Percentiles rank a stretch among this genome's conserved stretches.
Conservation (phyloP, 345 rosid genomes). For the Melaleuca quinquenervia region DNA sequence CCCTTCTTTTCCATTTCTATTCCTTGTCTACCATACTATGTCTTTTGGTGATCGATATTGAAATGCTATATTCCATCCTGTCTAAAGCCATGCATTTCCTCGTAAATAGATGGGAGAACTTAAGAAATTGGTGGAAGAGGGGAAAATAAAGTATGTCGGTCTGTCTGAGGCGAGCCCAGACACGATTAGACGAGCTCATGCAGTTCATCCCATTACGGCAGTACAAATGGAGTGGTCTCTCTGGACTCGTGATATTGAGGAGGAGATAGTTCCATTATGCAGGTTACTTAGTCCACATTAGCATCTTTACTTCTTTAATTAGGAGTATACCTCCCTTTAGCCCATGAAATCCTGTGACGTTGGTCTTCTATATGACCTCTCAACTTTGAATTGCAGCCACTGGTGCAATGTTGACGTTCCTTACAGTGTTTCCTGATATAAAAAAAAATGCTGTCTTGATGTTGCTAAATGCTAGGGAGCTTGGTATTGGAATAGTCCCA, state of each 20-base stretch:
- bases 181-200: slow-evolving; percentile 29
- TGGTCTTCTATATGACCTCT: not conserved
- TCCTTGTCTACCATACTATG: not conserved
- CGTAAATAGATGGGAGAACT: slow-evolving; percentile 23
- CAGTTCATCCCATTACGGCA: slow-evolving; percentile 35
- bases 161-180: slow-evolving; percentile 31
- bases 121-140: slow-evolving; percentile 27
- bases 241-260: slow-evolving; percentile 35
- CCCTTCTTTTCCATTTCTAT: not conserved
- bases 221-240: slow-evolving; percentile 33
- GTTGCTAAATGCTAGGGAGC: not conserved
- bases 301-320: not conserved
- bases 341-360: not conserved
- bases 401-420: not conserved
- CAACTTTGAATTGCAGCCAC: not conserved
- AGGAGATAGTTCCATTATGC: slow-evolving; percentile 38
- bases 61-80: not conserved
- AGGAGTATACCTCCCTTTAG: not conserved
- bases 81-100: not conserved
- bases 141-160: slow-evolving; percentile 30
- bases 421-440: not conserved
- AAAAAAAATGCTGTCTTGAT: not conserved
- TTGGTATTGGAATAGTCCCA: slow-evolving; percentile 8
- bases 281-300: slow-evolving; percentile 4
- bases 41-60: not conserved